A percentile compares a stretch with the other conserved stretches of the same genome.
Evolutionary conservation across 2,329 filamentous ascomycete species (phyloP).

Genomic region (Periconia sp.): DNA sequence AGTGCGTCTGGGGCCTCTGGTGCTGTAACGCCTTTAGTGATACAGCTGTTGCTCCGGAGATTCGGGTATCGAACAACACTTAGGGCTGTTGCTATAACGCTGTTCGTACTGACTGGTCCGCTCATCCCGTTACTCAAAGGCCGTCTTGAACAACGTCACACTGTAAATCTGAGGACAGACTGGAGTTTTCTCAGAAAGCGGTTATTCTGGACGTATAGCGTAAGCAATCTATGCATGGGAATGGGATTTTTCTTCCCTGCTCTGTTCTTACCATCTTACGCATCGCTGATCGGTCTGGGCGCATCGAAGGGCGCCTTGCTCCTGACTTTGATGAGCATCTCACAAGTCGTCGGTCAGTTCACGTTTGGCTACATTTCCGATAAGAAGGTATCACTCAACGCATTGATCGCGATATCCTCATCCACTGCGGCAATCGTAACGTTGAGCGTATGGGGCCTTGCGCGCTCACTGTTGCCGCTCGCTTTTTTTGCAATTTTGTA

Average conservation of each 20-base stretch:
- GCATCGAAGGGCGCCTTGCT: slow-evolving; percentile 34
- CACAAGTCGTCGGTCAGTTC: slow-evolving; percentile 39
- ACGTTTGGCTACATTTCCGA: slow-evolving; percentile 44
- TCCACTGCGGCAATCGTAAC: slow-evolving; percentile 34
- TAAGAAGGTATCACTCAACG: slow-evolving; percentile 40
- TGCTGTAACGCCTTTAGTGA: slow-evolving; percentile 48
- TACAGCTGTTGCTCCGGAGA: slow-evolving; percentile 43
- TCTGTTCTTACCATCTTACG: slow-evolving; percentile 46
- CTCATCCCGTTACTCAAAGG: slow-evolving; percentile 47
- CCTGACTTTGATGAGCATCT: slow-evolving; percentile 42
- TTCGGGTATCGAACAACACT: slow-evolving; percentile 50
- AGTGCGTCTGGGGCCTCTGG: slow-evolving; percentile 51
- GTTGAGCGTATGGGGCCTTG: slow-evolving; percentile 51
- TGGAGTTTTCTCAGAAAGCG: slow-evolving; percentile 33
- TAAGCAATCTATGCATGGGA: slow-evolving; percentile 44
- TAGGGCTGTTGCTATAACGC: slow-evolving; percentile 44
- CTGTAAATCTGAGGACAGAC: slow-evolving; percentile 32
- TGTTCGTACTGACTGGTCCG: slow-evolving; percentile 35
- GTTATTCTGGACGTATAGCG: slow-evolving; percentile 39
- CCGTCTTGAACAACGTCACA: slow-evolving; percentile 39
- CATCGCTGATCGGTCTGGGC: slow-evolving; percentile 22
- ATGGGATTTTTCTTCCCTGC: slow-evolving; percentile 48
- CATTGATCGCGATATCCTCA: slow-evolving; percentile 35
- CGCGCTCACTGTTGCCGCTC: slow-evolving; percentile 42
- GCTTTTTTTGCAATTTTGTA: slow-evolving; percentile 49